Conservation (phyloP, 2,329 filamentous ascomycete species). For the Clonostachys rosea region DNA sequence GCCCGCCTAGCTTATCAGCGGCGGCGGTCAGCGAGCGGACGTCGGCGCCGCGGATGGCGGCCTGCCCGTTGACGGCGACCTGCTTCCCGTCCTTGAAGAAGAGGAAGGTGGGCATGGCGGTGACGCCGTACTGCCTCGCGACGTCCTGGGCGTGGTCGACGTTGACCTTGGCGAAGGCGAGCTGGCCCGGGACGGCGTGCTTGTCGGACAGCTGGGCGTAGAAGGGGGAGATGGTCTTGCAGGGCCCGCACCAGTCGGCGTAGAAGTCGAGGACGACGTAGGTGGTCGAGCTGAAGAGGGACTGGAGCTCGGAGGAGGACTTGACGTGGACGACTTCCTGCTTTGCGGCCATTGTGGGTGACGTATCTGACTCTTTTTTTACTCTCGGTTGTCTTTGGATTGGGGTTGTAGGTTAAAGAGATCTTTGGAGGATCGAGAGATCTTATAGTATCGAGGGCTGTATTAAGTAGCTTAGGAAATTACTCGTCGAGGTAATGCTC, state of each 20-base stretch:
- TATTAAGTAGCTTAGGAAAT: too few species aligned
- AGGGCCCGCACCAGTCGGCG: constrained; percentile 46
- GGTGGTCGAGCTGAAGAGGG: constrained; percentile 29
- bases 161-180: constrained; percentile 85
- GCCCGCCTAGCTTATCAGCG: constrained; percentile 26
- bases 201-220: constrained; percentile 24
- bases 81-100: constrained; percentile 71
- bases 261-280: constrained; percentile 43
- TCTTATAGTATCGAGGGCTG: too few species aligned
- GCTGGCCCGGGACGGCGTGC: constrained; percentile 34
- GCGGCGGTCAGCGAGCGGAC: constrained; percentile 20
- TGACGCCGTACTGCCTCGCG: constrained; percentile 70
- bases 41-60: constrained; percentile 26
- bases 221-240: constrained; percentile 40
- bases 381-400: too few species aligned
- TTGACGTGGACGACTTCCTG: constrained; percentile 20
- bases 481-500: too few species aligned
- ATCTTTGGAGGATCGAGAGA: too few species aligned
- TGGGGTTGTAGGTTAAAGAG: too few species aligned
- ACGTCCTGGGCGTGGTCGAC: constrained; percentile 78
- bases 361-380: too few species aligned
- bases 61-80: constrained; percentile 21
- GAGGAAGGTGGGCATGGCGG: constrained; percentile 91
- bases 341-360: constrained; percentile 9
- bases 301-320: constrained; percentile 22